A percentile compares a stretch with the other conserved stretches of the same genome.
Evolutionary conservation across 257 asterid genomes (phyloP).

Genomic region (Forsythia suspensa): DNA sequence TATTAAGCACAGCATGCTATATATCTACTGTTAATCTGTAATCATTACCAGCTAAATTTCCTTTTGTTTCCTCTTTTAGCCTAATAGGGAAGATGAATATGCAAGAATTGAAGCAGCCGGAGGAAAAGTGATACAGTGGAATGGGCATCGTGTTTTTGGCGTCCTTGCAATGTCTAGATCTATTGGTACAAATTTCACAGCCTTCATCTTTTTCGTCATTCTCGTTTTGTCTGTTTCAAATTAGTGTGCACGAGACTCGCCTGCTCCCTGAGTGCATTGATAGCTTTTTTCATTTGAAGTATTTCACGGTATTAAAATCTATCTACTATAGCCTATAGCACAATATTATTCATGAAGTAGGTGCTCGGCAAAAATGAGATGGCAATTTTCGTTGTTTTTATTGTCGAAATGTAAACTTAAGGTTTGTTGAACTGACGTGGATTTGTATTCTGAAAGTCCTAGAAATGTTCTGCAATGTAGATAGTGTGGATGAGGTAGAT

Average conservation of each 20-base stretch:
- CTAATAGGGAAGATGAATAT: conserved; percentile 92
- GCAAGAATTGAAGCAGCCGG: conserved; percentile 93
- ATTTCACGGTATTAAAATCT: background rate
- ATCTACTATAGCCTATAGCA: background rate
- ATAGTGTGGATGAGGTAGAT: background rate
- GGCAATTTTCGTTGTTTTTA: background rate
- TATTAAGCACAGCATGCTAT: background rate
- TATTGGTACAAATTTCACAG: conserved; percentile 55
- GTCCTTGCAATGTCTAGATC: conserved; percentile 99
- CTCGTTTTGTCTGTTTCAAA: background rate
- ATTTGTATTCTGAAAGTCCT: background rate
- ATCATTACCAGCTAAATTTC: conserved; percentile 12
- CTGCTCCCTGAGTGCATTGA: background rate
- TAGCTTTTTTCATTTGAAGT: background rate
- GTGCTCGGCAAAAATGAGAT: background rate
- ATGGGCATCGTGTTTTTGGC: conserved; percentile 95
- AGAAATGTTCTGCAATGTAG: background rate
- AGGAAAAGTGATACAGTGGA: conserved; percentile 99
- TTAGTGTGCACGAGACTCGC: background rate
- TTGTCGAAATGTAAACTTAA: background rate
- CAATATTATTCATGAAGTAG: background rate
- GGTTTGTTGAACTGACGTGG: background rate
- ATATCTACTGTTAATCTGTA: background rate
- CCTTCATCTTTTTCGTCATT: conserved; percentile 3
- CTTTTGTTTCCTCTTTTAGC: conserved; percentile 41